phyloP scores from a whole-genome alignment of 2,329 filamentous ascomycete species.

The Chalaropsis ovoidea region DNA sequence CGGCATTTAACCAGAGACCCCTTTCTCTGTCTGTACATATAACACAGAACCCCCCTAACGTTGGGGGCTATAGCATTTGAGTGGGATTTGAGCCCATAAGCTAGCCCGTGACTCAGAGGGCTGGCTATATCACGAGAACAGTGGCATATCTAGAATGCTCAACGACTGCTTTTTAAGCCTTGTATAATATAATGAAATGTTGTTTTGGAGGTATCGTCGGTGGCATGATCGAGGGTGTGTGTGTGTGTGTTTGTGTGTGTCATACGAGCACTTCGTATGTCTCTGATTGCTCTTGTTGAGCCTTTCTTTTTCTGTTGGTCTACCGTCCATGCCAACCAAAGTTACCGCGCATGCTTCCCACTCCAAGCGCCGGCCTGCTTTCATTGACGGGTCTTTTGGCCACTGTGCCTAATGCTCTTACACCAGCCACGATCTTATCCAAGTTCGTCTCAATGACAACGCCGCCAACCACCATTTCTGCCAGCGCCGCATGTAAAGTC shows the following conservation, averaged over 20 bases:
- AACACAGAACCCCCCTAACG: neutral
- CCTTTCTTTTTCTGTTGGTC: slow-evolving; percentile 17
- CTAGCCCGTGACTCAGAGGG: neutral
- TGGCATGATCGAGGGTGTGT: neutral
- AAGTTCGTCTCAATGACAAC: slow-evolving; percentile 88
- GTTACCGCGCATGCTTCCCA: slow-evolving; percentile 46
- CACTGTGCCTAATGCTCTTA: slow-evolving; percentile 64
- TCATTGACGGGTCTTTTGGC: slow-evolving; percentile 72
- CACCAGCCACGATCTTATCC: slow-evolving; percentile 78
- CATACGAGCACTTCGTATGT: slow-evolving; percentile 11
- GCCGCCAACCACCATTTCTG: slow-evolving; percentile 91
- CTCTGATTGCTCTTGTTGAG: neutral
- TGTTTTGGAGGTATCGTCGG: neutral
- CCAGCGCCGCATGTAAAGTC: slow-evolving; percentile 79
- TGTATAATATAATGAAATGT: neutral
- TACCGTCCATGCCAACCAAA: slow-evolving; percentile 45
- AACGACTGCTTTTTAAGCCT: neutral
- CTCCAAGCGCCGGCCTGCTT: slow-evolving; percentile 42
- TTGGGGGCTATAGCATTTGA: neutral
- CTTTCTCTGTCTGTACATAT: neutral
- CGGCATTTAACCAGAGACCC: neutral
- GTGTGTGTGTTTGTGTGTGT: neutral
- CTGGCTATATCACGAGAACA: neutral
- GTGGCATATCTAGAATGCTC: too few species aligned
- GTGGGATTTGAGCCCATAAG: neutral